Evolutionary conservation across 371 early-diverging fungal species (phyloP).

Genomic region (Zopfochytrium polystomum): DNA sequence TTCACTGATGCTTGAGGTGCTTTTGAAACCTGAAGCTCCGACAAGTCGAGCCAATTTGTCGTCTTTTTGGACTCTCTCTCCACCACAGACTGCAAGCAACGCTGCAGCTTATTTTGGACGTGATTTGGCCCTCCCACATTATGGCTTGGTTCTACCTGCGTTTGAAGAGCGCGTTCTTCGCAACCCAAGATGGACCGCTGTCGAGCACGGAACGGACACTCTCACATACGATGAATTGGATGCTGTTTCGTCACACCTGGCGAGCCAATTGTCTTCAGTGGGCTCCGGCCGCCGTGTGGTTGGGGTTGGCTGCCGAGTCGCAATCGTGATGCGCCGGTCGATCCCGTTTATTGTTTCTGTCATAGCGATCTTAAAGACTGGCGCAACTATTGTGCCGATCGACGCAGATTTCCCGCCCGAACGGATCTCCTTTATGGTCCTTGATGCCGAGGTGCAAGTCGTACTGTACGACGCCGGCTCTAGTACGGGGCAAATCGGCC

Average conservation of each 20-base stretch:
- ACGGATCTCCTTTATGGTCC: slow-evolving; percentile 17
- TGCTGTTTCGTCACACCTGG: slow-evolving; percentile 2
- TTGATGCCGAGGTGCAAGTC: slow-evolving; percentile 3
- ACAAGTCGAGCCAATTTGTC: too few relatives aligned
- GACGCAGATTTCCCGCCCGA: slow-evolving; percentile 23
- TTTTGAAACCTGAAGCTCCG: too few relatives aligned
- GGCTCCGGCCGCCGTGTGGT: too few relatives aligned
- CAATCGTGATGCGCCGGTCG: slow-evolving; percentile 15
- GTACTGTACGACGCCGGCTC: too few relatives aligned
- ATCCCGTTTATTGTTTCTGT: slow-evolving; percentile 20
- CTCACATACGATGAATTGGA: slow-evolving; percentile 18
- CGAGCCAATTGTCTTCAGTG: background rate
- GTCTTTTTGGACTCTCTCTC: too few relatives aligned
- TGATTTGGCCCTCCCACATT: too few relatives aligned
- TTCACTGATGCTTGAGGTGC: too few relatives aligned
- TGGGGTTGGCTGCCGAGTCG: slow-evolving; percentile 9
- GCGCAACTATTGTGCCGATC: slow-evolving; percentile 35
- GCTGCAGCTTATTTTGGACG: too few relatives aligned
- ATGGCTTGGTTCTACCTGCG: too few relatives aligned
- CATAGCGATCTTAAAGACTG: slow-evolving; percentile 35
- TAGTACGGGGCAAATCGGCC: background rate
- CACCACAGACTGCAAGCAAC: too few relatives aligned
- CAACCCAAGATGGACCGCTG: too few relatives aligned
- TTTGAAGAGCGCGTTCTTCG: too few relatives aligned
- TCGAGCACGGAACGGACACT: background rate